These are phyloP conservation scores for Ophiostoma piceae DNA, from an alignment of 2,329 filamentous ascomycete genomes.

Conservation along the genomic window DNA sequence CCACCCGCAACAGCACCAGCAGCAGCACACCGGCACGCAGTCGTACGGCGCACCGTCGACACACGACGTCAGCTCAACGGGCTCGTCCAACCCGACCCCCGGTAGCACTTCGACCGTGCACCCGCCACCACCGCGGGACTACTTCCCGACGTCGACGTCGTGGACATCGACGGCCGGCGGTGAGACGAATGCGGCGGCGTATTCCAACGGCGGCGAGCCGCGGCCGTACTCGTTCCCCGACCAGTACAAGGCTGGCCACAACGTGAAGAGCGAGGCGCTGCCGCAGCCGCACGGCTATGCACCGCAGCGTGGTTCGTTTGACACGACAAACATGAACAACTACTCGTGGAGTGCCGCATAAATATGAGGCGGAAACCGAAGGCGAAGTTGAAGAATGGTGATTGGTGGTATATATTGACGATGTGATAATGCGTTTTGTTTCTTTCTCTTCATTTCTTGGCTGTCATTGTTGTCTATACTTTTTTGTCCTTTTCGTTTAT, in stretches of 20 bases:
- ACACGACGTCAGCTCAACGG: slow-evolving; percentile 19
- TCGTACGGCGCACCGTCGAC: slow-evolving; percentile 17
- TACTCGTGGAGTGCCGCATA: slow-evolving; percentile 53
- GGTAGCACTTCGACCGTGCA: slow-evolving; percentile 28
- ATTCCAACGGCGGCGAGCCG: slow-evolving; percentile 39
- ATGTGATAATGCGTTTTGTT: slow-evolving; percentile 3
- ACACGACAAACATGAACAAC: slow-evolving; percentile 44
- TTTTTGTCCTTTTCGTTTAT: not conserved
- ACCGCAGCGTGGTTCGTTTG: slow-evolving; percentile 42
- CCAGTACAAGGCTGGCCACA: slow-evolving; percentile 42
- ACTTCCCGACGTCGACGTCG: slow-evolving; percentile 48
- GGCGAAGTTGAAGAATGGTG: not conserved
- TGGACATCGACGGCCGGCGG: slow-evolving; percentile 48
- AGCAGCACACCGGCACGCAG: slow-evolving; percentile 19
- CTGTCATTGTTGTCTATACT: slow-evolving; percentile 9
- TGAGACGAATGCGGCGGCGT: slow-evolving; percentile 44
- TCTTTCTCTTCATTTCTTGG: not conserved
- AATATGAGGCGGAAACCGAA: not conserved
- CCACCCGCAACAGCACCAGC: slow-evolving; percentile 22
- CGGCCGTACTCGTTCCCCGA: slow-evolving; percentile 48
- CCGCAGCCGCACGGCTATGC: slow-evolving; percentile 41
- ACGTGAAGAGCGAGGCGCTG: slow-evolving; percentile 35
- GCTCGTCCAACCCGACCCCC: slow-evolving; percentile 25
- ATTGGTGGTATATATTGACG: slow-evolving; percentile 1
- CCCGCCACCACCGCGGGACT: slow-evolving; percentile 41